Evolutionary conservation across 768 basidiomycete species (phyloP), one percentile per base, ranked within the genome.

Genomic region (Fibroporia radiculosa): DNA sequence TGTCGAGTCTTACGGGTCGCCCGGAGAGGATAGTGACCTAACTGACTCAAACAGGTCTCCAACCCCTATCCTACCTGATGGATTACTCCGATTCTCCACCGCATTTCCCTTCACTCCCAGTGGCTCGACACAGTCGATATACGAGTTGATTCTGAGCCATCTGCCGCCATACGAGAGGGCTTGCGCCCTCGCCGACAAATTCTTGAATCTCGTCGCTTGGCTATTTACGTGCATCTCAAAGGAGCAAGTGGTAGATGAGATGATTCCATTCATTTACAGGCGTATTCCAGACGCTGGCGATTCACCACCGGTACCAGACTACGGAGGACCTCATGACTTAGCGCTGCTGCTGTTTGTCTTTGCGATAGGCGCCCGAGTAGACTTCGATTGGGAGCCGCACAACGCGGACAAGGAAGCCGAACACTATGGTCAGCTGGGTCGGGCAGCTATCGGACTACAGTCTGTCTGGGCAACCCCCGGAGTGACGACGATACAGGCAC

Each of bases 391-490:
- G 19, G 54, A 62, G 38, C 56, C 59, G 8, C 52, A 62, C 35
- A 60, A 57, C 29, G 51, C 58, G 10, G n/a, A n/a, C n/a, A 38
- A 82, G 48, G 67, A 70, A 35, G 70, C 69, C 4, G 72, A 74
- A 48, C 82, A 82, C 48, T 83, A 70, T 43, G 74, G 82, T 39
- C 81, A 84, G 49, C 68, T 86, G 19, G 71, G 81, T 0, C 66
- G 74, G 13, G 80, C 79, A 1, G 80, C 83, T 2, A 62, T 88
- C n/a, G 70, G 74, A 35, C 63, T 84, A 11, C 80, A 82, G 52
- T 71, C 83, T 0, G 75, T 87, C 19, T 61, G 86, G 32, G 84
- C 84, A 62, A 80, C 82, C 51, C 84, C 84, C 8, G 76, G 78
- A 0, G 60, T 83, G 34, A 76, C 78, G 19, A 84, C 84, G 19